Evolutionary conservation across 805 yeast species (phyloP), one percentile per base, ranked within the genome.

Genomic region (Pichia ethanolica): DNA sequence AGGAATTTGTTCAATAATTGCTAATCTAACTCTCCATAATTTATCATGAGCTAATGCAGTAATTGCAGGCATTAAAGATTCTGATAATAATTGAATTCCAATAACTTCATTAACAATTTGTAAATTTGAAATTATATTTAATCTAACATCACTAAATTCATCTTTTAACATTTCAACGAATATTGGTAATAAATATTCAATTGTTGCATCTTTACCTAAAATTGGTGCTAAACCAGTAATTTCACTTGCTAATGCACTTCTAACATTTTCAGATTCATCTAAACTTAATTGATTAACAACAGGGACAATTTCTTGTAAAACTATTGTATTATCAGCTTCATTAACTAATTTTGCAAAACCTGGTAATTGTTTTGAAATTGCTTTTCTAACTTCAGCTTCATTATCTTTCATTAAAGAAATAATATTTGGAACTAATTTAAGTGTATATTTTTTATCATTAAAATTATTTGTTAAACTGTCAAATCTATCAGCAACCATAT

Each of bases 1-100:
- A 33, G 99, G 99, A 57, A 90, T 89, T 70, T 93, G 93, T 66
- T 93, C 96, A 62, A 93, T 93, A 54, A 93, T 93, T 10, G 98
- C 98, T 64, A 93, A 75, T 64, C 98, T 82, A 32, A 93, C 97
- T 63, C 99, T 82, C 99, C 99, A 93, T 63, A 90, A 91, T 61
- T 85, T 85, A 70, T 93, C 99, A 64, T 89, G 90, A 10, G 99
- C 98, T 57, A 93, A 76, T 57, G 91, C 97, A 10, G 95, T 83
- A 57, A 93, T 91, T 3, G 99, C 98, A 4, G 99, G 99, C 56
- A 93, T 74, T 54, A 93, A 73, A 38, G 89, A 84, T 60, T 89
- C 90, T 28, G 96, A 83, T 56, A 93, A 74, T 53, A 86, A 71
- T 58, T 85, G 90, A 56, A 93, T 89, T 33, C 99, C 99, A 59